Base-by-base conservation (phyloP, 257 asterid species). In the Solanum chmielewskii region DNA sequence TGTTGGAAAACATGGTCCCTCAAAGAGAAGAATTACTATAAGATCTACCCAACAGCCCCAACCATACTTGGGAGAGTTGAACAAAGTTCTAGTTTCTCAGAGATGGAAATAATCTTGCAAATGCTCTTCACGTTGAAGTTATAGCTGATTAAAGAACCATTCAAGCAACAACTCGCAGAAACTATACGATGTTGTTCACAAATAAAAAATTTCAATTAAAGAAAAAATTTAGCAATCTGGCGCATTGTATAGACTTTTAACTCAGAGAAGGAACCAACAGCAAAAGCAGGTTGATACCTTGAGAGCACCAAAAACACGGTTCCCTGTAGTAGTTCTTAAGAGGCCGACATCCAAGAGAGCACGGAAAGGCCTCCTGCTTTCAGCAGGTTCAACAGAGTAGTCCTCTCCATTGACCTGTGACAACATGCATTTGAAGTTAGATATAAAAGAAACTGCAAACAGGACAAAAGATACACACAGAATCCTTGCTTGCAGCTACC, bases 301-400 rank as follows among this genome's bases (percentile, higher is more conserved):
- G 45, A 97, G 98, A 9, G 98, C 98, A 87, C 98, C 99, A 86
- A 95, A 95, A 49, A 97, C 94, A 39, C 98, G 95, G 87, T 97
- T 95, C 3, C 99, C 98, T 0, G 99, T 95, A 21, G 98, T 96
- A n/a, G 99, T 96, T 69, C 88, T 89, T 21, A 97, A 0, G 78
- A 95, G 99, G 33, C 99, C 99, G 88, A 95, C 99, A 86, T 95
- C 98, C 47, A 97, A 89, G 73, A 97, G 98, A 14, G 98, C 98
- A 85, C 99, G 98, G 94, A 97, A 95, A 3, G 98, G 99, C 92
- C 98, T 94, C 90, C 99, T 93, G 90, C 86, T 91, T 25, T 96
- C 98, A 60, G 93, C 93, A 37, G 98, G 98, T 86, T 96, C 99
- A 84, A 97, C 98, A 6, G 98, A 93, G 87, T 90, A 96, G 90